Evolutionary conservation across 1,284 basidiomycete genomes (phyloP), one percentile per base, ranked within the genome.

Genomic region (Puccinia horiana): DNA sequence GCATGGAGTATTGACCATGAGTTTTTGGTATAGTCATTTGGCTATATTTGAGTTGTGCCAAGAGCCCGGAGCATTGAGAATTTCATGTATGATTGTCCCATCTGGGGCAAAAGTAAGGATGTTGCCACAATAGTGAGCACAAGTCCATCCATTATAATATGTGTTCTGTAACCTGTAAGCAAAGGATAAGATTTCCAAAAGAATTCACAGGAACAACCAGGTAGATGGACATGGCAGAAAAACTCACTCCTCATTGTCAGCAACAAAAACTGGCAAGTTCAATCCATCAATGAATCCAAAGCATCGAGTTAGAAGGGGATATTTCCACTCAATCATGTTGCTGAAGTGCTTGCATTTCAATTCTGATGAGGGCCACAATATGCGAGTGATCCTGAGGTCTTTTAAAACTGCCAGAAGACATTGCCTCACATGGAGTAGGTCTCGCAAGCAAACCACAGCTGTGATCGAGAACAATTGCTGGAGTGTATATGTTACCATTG

Each of bases 121-220:
- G 20, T 32, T 63, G 26, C 58, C 29, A 32, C 58, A 63, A 32
- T 63, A 63, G 29, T 63, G 58, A 20, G 58, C 12, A 32, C 58
- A 63, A 6, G 58, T 63, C 58, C 58, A 63, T 37, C 58, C 58
- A 63, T 63, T 32, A 63, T 63, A 63, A 63, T 63, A 63, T 6
- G 12, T 23, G 23, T 63, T 63, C 20, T 63, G 58, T 5, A 63
- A 5, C 29, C 26, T 63, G 23, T 29, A 37, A 63, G 26, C 3
- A 63, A 29, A 12, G 58, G 12, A 29, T 32, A 4, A 63, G n/a
- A 5, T 52, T 4, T 12, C 49, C 11, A 16, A 12, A 52, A 52
- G 20, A 12, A 52, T 52, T 44, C n/a, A n/a, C n/a, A n/a, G n/a
- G n/a, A n/a, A n/a, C n/a, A n/a, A n/a, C n/a, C n/a, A n/a, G n/a